These are phyloP conservation scores for Ogataea saltuana DNA, from an alignment of 805 yeast genomes.

Conservation along the genomic window DNA sequence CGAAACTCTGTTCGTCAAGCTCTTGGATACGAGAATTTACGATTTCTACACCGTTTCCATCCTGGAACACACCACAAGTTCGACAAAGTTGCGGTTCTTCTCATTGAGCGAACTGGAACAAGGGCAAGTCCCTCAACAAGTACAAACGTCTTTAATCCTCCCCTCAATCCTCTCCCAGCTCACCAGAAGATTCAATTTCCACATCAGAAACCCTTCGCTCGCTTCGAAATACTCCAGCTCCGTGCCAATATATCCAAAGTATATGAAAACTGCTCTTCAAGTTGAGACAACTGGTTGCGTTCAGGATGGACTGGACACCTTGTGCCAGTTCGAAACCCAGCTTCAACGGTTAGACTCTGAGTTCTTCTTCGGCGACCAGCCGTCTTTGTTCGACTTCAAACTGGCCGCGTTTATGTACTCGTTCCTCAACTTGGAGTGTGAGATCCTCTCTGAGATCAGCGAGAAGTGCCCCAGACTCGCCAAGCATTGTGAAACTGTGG, in stretches of 20 bases:
- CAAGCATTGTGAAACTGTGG: slow-evolving; percentile 20
- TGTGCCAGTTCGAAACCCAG: slow-evolving; percentile 13
- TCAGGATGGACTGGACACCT: slow-evolving; percentile 19
- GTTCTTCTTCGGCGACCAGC: slow-evolving; percentile 19
- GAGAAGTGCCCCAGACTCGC: slow-evolving; percentile 9
- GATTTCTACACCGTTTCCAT: slow-evolving; percentile 43
- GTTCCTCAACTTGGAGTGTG: slow-evolving; percentile 15
- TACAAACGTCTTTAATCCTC: neutral
- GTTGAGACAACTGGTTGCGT: slow-evolving; percentile 18
- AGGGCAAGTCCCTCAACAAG: neutral
- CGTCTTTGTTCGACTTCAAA: slow-evolving; percentile 27
- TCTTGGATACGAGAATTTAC: slow-evolving; percentile 49
- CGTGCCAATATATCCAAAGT: slow-evolving; percentile 9
- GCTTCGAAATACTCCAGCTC: slow-evolving; percentile 13
- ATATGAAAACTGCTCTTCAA: slow-evolving; percentile 8
- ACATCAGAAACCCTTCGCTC: slow-evolving; percentile 40
- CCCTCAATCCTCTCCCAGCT: slow-evolving; percentile 18
- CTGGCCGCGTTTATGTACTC: slow-evolving; percentile 27
- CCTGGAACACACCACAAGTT: slow-evolving; percentile 7
- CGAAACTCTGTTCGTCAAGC: slow-evolving; percentile 38
- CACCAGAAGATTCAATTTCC: slow-evolving; percentile 36
- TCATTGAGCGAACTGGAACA: slow-evolving; percentile 2
- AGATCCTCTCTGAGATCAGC: slow-evolving; percentile 7
- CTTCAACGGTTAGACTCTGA: slow-evolving; percentile 3
- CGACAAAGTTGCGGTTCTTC: neutral